Conservation (phyloP, 176 grass and related monocot species). For the Musa schizocarpa region DNA sequence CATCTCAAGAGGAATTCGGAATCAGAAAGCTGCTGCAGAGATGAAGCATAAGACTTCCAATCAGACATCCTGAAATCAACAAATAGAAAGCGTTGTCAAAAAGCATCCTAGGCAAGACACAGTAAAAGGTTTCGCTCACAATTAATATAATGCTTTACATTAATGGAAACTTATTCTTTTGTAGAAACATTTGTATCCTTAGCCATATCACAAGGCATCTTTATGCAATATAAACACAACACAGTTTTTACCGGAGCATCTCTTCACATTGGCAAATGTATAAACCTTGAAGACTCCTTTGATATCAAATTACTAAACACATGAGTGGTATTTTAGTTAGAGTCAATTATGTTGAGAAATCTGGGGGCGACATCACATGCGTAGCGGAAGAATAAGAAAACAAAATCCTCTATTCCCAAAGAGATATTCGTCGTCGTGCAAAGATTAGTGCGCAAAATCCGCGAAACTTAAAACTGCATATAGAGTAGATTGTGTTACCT, state of each 20-base stretch:
- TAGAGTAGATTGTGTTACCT: too few species aligned
- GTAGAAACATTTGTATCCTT: not conserved
- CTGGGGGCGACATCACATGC: too few species aligned
- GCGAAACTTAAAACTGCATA: too few species aligned
- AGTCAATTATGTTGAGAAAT: not conserved
- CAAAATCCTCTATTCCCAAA: too few species aligned
- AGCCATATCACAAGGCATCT: not conserved
- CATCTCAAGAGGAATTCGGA: constrained; percentile 57
- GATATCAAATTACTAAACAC: not conserved
- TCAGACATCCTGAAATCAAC: constrained; percentile 42
- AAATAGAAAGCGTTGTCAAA: constrained; percentile 18
- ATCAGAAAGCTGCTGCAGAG: constrained; percentile 44
- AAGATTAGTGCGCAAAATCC: too few species aligned
- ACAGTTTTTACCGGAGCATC: too few species aligned
- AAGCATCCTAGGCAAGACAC: constrained; percentile 10
- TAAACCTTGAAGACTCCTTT: too few species aligned
- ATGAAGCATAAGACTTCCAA: constrained; percentile 43
- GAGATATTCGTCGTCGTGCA: too few species aligned
- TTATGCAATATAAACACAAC: not conserved
- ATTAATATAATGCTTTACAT: not conserved
- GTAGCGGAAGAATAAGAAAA: too few species aligned
- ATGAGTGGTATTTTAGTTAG: not conserved
- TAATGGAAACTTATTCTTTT: not conserved
- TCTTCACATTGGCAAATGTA: too few species aligned
- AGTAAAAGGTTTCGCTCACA: not conserved